Evolutionary conservation across 2,329 filamentous ascomycete genomes (phyloP), one percentile per base, ranked within the genome.

Genomic region (Nemania serpens): DNA sequence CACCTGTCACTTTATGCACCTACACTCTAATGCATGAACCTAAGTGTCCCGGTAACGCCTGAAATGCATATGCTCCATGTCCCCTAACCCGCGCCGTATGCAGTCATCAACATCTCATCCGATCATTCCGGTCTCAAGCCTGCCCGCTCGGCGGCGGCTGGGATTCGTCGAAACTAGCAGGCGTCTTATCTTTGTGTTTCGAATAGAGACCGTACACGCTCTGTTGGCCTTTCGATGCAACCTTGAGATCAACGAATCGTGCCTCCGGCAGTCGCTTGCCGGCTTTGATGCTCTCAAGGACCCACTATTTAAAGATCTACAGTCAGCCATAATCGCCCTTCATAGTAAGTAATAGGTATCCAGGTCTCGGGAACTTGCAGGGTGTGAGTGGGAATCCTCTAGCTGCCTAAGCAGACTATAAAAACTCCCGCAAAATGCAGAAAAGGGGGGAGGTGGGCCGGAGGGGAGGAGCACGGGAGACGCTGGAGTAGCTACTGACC

Each of bases 271-370:
- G 79, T 57, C 93, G 82, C 73, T 85, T 91, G 2, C 88, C 89
- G 1, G 84, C 87, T 67, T 89, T 90, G 67, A 97, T 82, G 73
- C 91, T 93, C 72, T 96, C 91, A n/a, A 96, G 76, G 5, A 91
- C 86, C 91, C 93, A 97, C 69, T 49, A 37, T 49, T 13, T 29
- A n/a, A 20, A 12, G n/a, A 37, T 18, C n/a, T 7, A 20, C 9
- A 20, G 45, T 47, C 22, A 47, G 45, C 25, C 29, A 47, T 47
- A n/a, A 7, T 29, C 25, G 25, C 25, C 7, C 25, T 29, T 29
- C 25, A 29, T 7, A 29, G 25, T 29, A 29, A 29, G 25, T 29
- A 29, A 29, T 29, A 29, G 25, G 18, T 13, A 13, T 45, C 18
- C 22, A 22, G 20, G 42, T 22, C 17, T 22, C 42, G n/a, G 18